phyloP scores from a whole-genome alignment of 148 eudicot genomes.

The Polygonum aviculare region DNA sequence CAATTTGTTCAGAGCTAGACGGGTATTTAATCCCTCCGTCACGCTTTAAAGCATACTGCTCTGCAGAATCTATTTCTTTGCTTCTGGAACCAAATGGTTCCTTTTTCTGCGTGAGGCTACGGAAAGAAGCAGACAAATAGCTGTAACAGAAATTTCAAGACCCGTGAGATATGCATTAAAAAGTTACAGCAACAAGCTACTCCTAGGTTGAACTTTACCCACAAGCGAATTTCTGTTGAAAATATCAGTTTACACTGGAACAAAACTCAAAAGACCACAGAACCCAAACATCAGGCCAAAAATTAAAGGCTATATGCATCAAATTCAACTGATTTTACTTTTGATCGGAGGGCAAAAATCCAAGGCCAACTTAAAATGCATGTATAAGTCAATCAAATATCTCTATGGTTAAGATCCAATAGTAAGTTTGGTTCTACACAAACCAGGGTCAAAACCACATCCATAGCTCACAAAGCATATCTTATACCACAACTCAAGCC shows the following conservation, averaged over 20 bases:
- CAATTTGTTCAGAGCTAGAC: slow-evolving; percentile 24
- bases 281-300: not conserved
- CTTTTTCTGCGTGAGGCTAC: slow-evolving; percentile 50
- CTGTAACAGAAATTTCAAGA: slow-evolving; percentile 35
- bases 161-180: not conserved
- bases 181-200: not conserved
- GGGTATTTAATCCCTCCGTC: slow-evolving; percentile 15
- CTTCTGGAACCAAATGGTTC: slow-evolving; percentile 36
- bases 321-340: not conserved
- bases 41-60: slow-evolving; percentile 21
- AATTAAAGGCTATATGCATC: not conserved
- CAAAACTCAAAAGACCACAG: not conserved
- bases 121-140: slow-evolving; percentile 76
- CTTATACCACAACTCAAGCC: not conserved
- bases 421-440: not conserved
- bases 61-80: slow-evolving; percentile 21
- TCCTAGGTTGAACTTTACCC: not conserved
- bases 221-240: not conserved
- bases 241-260: not conserved
- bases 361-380: not conserved
- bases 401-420: not conserved
- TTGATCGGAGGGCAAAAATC: not conserved
- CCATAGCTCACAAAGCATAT: not conserved
- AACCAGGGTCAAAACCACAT: not conserved
- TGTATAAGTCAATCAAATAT: not conserved